Evolutionary conservation across 352 stramenopile genomes (phyloP), one percentile per base, ranked within the genome.

Genomic region (Phytopythium sindhum): DNA sequence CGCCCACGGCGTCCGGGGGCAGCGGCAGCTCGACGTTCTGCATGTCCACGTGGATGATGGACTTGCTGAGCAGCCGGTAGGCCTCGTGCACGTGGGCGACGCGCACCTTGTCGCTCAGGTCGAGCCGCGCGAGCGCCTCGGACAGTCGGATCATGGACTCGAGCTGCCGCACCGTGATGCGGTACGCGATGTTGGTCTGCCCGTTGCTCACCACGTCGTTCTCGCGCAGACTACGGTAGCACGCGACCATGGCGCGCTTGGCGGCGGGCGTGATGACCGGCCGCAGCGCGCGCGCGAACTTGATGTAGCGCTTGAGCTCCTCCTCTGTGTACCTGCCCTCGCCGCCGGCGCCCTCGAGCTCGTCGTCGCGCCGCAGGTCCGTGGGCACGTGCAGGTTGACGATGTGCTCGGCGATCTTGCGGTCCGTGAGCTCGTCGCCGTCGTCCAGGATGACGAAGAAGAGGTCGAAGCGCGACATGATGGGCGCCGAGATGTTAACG

Each of bases 371-470:
- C 41, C 86, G 79, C 26, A 90, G 44, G 41, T 89, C 85, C 41
- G 56, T 71, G 64, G 77, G 84, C 72, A 91, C 93, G 78, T 99
- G 97, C 11, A 99, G 89, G 53, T 98, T 95, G 7, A 99, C 85
- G 67, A 99, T 99, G 73, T 99, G 97, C 57, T 97, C 78, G 12
- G 97, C 97, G 60, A 99, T 98, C 51, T 89, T 91, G 23, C 86
- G 81, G 81, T 99, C 98, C 2, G 89, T 88, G 7, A 84, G 75
- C 56, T 98, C 95, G 63, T 99, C 96, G 62, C 96, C 98, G 67
- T 99, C 97, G 77, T 99, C 98, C n/a, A 99, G 64, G 48, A 95
- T 89, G 39, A 99, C 95, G 83, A 99, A 99, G 66, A 99, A 99
- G 37, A 99, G 75, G 77, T 99, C 98, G 70, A 99, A 99, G 57